Percentiles rank a stretch among this genome's conserved stretches.
Evolutionary conservation across 306 rosid species (phyloP).

Genomic region (Arachis hypogaea): DNA sequence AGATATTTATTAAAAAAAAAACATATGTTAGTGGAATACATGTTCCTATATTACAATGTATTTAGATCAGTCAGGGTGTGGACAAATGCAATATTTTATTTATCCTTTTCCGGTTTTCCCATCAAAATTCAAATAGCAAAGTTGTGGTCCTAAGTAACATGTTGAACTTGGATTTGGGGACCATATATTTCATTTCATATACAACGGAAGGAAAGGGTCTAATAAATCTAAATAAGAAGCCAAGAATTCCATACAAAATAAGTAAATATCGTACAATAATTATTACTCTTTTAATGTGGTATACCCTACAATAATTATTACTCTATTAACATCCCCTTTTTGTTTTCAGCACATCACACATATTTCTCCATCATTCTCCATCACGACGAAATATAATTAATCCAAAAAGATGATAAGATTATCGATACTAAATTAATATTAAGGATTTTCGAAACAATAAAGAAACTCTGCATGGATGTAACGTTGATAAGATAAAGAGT

Average conservation of each 20-base stretch:
- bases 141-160: slow-evolving; percentile 18
- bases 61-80: too few species aligned
- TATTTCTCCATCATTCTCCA: neutral
- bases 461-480: neutral
- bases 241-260: neutral
- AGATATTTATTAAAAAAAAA: too few species aligned
- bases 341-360: neutral
- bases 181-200: neutral
- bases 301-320: neutral
- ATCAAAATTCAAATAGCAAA: neutral
- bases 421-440: neutral
- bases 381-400: neutral
- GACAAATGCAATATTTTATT: too few species aligned
- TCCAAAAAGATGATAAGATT: neutral
- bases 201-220: neutral
- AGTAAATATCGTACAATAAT: neutral
- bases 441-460: neutral
- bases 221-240: neutral
- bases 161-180: neutral
- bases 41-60: too few species aligned
- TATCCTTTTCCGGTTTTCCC: neutral
- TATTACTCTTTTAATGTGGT: neutral
- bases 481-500: neutral
- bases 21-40: too few species aligned
- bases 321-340: neutral